Evolutionary conservation across 2,329 filamentous ascomycete species (phyloP).

Genomic region (Macrophomina phaseolina): DNA sequence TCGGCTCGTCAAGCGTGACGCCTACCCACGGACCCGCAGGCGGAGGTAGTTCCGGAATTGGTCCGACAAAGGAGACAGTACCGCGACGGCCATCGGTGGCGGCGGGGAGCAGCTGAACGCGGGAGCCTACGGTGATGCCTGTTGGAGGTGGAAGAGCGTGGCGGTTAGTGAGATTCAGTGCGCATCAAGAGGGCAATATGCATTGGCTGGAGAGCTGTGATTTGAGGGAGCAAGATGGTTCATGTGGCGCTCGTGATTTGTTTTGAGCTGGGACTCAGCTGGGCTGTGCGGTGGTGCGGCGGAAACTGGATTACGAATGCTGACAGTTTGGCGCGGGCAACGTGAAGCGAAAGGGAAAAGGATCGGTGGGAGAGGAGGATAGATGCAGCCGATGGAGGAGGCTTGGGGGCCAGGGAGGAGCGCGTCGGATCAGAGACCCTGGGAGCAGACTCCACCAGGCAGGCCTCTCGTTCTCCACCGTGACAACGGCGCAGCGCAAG

Average conservation of each 20-base stretch:
- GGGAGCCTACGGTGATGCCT: constrained; percentile 51
- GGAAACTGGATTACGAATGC: constrained; percentile 1
- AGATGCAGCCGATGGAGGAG: not conserved
- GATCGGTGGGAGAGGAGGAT: not conserved
- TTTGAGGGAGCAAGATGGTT: not conserved
- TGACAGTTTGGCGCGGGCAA: not conserved
- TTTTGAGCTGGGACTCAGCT: not conserved
- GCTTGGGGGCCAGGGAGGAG: not conserved
- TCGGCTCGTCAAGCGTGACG: constrained; percentile 75
- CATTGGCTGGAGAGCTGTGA: too few relatives aligned
- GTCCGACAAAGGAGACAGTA: constrained; percentile 72
- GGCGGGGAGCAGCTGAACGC: constrained; percentile 58
- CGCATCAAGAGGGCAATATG: not conserved
- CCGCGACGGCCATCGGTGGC: constrained; percentile 73
- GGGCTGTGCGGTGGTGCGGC: not conserved
- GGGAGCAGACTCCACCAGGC: not conserved
- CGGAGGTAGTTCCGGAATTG: constrained; percentile 74
- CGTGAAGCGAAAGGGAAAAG: not conserved
- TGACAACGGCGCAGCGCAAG: not conserved
- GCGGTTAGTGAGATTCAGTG: not conserved
- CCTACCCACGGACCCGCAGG: constrained; percentile 70
- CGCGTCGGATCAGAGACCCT: not conserved
- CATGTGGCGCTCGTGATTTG: constrained; percentile 6
- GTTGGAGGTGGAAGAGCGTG: not conserved
- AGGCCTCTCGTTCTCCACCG: not conserved